phyloP scores from a whole-genome alignment of 192 early-diverging fungal genomes.

The Phlyctochytrium arcticum region DNA sequence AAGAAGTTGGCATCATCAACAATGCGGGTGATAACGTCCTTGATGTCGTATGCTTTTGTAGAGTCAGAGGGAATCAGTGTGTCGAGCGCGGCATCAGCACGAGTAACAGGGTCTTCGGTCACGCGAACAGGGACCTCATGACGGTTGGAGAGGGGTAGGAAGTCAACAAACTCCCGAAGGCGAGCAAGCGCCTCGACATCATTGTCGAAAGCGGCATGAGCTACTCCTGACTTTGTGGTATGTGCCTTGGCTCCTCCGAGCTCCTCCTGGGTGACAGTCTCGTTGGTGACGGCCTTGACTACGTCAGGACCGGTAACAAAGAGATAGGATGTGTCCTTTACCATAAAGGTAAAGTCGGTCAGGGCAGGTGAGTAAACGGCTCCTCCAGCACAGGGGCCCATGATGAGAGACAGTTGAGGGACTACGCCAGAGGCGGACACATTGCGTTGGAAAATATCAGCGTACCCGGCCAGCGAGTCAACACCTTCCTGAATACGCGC shows the following conservation, averaged over 20 bases:
- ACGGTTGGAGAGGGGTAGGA: constrained; percentile 80
- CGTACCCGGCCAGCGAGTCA: constrained; percentile 91
- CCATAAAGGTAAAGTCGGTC: constrained; percentile 97
- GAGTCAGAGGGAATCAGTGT: constrained; percentile 87
- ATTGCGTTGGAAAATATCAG: constrained; percentile 94
- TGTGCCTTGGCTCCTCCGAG: constrained; percentile 89
- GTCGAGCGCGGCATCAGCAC: constrained; percentile 76
- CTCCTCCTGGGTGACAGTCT: constrained; percentile 90
- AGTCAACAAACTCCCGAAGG: constrained; percentile 82
- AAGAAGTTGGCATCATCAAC: constrained; percentile 83
- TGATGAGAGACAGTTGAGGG: constrained; percentile 93
- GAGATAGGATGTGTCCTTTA: constrained; percentile 89
- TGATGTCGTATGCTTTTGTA: constrained; percentile 92
- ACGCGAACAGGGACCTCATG: constrained; percentile 58
- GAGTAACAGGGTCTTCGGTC: constrained; percentile 58
- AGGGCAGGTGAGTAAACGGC: constrained; percentile 96
- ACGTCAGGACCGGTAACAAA: constrained; percentile 98
- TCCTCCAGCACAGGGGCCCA: constrained; percentile 98
- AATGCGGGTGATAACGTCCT: constrained; percentile 67
- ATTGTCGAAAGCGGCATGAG: constrained; percentile 89
- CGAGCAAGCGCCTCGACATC: constrained; percentile 83
- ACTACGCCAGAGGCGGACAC: constrained; percentile 89
- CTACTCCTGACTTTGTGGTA: constrained; percentile 88
- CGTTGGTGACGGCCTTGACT: constrained; percentile 93
- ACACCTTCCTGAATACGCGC: constrained; percentile 98